A percentile compares a stretch with the other conserved stretches of the same genome.
phyloP scores from a whole-genome alignment of 441 rosid species.

The Biscutella auriculata region DNA sequence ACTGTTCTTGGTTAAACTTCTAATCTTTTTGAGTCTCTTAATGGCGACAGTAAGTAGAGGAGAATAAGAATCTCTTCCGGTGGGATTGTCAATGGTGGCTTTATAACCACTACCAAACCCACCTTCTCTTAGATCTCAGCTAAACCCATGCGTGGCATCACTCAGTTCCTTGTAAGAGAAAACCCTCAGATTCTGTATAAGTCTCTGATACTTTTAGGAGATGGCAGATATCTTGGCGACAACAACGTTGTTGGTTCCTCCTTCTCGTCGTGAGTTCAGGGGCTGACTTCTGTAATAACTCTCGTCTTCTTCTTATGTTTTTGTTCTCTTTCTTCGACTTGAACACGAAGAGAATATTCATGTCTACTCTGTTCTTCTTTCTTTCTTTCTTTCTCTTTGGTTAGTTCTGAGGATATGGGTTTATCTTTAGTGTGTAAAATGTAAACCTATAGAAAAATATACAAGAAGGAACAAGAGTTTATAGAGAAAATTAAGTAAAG shows the following conservation, averaged over 20 bases:
- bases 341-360: conserved; percentile 39
- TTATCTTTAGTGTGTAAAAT: not conserved
- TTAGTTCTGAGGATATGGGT: not conserved
- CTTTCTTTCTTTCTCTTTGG: not conserved
- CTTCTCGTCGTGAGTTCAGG: conserved; percentile 15
- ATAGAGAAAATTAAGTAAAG: not conserved
- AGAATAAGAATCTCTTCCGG: conserved; percentile 11
- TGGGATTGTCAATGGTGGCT: conserved; percentile 24
- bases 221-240: conserved; percentile 23
- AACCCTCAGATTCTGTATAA: conserved; percentile 31
- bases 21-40: conserved; percentile 40
- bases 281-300: conserved; percentile 16
- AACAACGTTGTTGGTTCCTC: too few relatives aligned
- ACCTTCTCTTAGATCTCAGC: conserved; percentile 43
- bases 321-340: conserved; percentile 21
- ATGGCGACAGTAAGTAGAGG: conserved; percentile 31
- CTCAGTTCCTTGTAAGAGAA: conserved; percentile 35
- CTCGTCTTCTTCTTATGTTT: not conserved
- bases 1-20: too few relatives aligned
- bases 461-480: not conserved
- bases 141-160: conserved; percentile 35
- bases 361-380: conserved; percentile 6
- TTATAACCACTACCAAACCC: conserved; percentile 50
- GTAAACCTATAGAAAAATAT: not conserved
- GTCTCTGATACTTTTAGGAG: conserved; percentile 50